These are phyloP conservation scores for Malassezia slooffiae DNA, from an alignment of 1,284 basidiomycete species.

Conservation along the genomic window DNA sequence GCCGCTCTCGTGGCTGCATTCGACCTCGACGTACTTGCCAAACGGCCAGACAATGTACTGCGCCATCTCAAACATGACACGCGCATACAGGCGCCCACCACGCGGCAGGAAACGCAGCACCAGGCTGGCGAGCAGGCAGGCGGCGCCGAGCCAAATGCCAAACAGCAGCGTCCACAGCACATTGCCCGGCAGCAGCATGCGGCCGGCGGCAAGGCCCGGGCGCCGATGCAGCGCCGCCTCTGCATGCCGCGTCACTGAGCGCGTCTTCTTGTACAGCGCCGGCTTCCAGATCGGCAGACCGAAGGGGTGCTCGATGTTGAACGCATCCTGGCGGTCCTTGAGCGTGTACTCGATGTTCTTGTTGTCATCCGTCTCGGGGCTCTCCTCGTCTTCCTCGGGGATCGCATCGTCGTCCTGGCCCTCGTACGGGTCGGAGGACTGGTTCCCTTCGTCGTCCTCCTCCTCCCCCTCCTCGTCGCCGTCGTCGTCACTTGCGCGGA, in stretches of 20 bases:
- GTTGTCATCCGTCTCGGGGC: constrained; percentile 18
- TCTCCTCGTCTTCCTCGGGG: constrained; percentile 13
- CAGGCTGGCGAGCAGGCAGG: constrained; percentile 60
- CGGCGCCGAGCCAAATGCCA: constrained; percentile 68
- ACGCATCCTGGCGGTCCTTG: constrained; percentile 85
- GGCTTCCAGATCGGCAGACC: constrained; percentile 99
- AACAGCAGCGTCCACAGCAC: constrained; percentile 74
- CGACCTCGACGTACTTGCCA: constrained; percentile 91
- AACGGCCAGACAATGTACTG: constrained; percentile 99
- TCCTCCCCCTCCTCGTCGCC: not conserved
- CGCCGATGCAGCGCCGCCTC: constrained; percentile 84
- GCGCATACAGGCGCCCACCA: constrained; percentile 72
- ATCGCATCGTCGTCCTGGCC: constrained; percentile 1
- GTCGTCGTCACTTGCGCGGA: too few species aligned
- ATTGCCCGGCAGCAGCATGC: constrained; percentile 82
- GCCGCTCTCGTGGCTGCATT: constrained; percentile 44
- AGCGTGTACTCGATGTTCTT: constrained; percentile 74
- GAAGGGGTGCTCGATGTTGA: constrained; percentile 98
- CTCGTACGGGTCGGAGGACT: too few species aligned
- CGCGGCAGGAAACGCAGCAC: constrained; percentile 62
- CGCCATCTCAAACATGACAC: constrained; percentile 78
- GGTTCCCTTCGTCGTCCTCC: not conserved
- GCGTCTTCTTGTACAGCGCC: constrained; percentile 93
- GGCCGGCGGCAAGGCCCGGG: constrained; percentile 80
- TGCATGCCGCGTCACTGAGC: constrained; percentile 88